phyloP scores from a whole-genome alignment of 495 filamentous ascomycete genomes.

The Apodospora peruviana region DNA sequence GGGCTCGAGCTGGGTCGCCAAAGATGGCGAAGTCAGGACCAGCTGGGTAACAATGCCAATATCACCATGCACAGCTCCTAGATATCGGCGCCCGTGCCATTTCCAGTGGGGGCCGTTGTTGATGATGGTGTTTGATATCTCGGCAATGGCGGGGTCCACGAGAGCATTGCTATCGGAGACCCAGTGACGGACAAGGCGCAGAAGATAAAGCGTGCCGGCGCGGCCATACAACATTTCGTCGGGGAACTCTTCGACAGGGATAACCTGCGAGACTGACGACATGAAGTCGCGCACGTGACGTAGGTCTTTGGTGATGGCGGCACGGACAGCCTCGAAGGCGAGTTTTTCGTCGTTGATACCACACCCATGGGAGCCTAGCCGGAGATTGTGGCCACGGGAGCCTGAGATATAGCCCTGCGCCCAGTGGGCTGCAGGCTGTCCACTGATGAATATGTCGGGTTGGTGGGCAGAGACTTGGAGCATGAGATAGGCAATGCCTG shows the following conservation, averaged over 20 bases:
- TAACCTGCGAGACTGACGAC: slow-evolving; percentile 30
- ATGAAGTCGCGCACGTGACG: slow-evolving; percentile 40
- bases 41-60: slow-evolving; percentile 60
- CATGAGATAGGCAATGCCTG: slow-evolving; percentile 55
- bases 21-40: slow-evolving; percentile 40
- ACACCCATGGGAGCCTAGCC: slow-evolving; percentile 33
- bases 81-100: slow-evolving; percentile 53
- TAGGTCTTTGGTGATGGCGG: slow-evolving; percentile 39
- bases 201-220: slow-evolving; percentile 56
- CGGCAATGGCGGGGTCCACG: slow-evolving; percentile 27
- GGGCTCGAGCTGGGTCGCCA: slow-evolving; percentile 32
- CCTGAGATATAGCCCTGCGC: slow-evolving; percentile 42
- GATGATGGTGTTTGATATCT: slow-evolving; percentile 33
- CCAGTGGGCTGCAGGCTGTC: slow-evolving; percentile 40
- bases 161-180: slow-evolving; percentile 21
- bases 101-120: slow-evolving; percentile 41
- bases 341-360: slow-evolving; percentile 54
- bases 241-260: slow-evolving; percentile 21
- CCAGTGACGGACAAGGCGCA: slow-evolving; percentile 38
- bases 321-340: slow-evolving; percentile 45
- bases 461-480: slow-evolving; percentile 42
- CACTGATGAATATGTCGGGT: slow-evolving; percentile 40
- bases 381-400: slow-evolving; percentile 30
- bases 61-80: slow-evolving; percentile 57
- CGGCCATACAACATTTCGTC: slow-evolving; percentile 57